Conservation (phyloP, 2,329 filamentous ascomycete genomes). For the Boeremia exigua region DNA sequence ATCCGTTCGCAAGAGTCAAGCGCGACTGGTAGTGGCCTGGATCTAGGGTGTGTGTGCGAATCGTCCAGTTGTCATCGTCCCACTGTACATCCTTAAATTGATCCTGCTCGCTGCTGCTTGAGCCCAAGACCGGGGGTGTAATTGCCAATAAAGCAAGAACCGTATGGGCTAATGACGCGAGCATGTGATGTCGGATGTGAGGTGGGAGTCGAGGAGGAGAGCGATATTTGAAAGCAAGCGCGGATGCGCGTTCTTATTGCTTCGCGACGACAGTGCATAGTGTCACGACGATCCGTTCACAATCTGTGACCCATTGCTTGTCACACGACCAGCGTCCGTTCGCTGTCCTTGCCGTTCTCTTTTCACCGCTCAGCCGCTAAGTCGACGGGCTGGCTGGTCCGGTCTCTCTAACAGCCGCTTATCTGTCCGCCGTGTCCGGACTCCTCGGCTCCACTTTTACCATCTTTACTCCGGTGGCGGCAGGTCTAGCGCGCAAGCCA, state of each 20-base stretch:
- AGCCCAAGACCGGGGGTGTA: conserved; percentile 8
- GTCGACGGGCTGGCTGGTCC: conserved; percentile 7
- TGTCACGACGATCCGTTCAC: conserved; percentile 7
- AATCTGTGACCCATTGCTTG: background rate
- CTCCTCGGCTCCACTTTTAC: conserved; percentile 9
- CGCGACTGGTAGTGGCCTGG: conserved; percentile 67
- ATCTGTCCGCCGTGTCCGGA: background rate
- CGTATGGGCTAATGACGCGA: conserved; percentile 6
- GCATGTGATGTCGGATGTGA: conserved; percentile 6
- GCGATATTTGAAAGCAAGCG: background rate
- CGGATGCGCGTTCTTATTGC: conserved; percentile 5
- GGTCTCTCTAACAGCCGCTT: conserved; percentile 1
- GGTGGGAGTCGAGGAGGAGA: background rate
- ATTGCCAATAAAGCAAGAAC: conserved; percentile 22
- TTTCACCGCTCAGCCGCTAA: conserved; percentile 12
- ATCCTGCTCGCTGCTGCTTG: conserved; percentile 30
- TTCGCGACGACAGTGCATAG: background rate
- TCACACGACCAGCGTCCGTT: conserved; percentile 3
- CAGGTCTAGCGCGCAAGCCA: conserved; percentile 1
- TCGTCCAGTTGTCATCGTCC: conserved; percentile 64
- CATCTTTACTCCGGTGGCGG: background rate
- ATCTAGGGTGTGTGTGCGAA: conserved; percentile 61
- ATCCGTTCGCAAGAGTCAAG: conserved; percentile 62
- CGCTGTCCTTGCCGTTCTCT: background rate
- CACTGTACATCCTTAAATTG: conserved; percentile 57